A percentile compares a stretch with the other conserved stretches of the same genome.
phyloP scores from a whole-genome alignment of 176 grass and related monocot genomes.

The Stipa capillata region DNA sequence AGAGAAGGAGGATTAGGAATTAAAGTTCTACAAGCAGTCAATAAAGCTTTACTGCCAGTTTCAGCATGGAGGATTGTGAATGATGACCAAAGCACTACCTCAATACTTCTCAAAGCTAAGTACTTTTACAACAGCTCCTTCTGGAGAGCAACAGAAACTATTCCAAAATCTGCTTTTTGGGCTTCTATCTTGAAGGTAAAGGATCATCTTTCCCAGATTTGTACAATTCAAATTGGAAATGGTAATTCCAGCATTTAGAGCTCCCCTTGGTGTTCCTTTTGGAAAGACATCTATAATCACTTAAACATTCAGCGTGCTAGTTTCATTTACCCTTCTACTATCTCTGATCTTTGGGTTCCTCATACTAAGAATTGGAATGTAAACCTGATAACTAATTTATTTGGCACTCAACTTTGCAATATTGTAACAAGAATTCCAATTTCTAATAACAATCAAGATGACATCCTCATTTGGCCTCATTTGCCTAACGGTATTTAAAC shows the following conservation, averaged over 20 bases:
- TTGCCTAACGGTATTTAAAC: background rate
- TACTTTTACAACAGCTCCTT: background rate
- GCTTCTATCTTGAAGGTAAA: no score
- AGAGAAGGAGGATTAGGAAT: background rate
- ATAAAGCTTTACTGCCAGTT: rapidly evolving
- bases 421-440: background rate
- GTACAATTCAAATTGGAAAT: rapidly evolving
- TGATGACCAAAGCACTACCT: background rate
- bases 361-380: rapidly evolving
- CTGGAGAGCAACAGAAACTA: background rate
- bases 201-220: rapidly evolving
- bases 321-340: no score
- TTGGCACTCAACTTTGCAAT: rapidly evolving
- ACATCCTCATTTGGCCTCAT: background rate
- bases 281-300: background rate
- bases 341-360: no score
- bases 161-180: no score
- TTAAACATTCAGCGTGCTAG: rapidly evolving
- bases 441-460: background rate
- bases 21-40: rapidly evolving
- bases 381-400: background rate
- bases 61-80: background rate
- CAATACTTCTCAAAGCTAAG: background rate
- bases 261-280: background rate
- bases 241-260: background rate